Conservation (phyloP, 176 grass and related monocot genomes). For the Hordeum marinum region DNA sequence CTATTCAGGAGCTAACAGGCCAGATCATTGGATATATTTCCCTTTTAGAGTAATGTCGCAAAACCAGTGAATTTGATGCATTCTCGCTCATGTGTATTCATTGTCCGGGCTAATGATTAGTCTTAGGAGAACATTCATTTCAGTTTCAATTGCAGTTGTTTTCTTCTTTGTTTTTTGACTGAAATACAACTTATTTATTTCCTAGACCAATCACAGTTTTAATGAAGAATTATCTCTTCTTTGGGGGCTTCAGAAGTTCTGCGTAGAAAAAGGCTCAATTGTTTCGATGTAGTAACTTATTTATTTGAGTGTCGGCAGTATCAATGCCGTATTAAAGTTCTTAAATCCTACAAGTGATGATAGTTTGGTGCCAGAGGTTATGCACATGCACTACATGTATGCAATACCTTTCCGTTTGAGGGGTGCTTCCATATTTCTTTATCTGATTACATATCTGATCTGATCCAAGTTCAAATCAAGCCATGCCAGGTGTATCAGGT, state of each 20-base stretch:
- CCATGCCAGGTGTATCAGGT: not conserved
- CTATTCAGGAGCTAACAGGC: not conserved
- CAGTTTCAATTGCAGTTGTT: not conserved
- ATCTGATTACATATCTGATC: not conserved
- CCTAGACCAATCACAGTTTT: not conserved
- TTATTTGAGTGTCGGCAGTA: slow-evolving; percentile 1
- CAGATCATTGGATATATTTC: not conserved
- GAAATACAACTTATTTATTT: not conserved
- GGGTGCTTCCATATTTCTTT: not conserved
- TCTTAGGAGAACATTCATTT: not conserved
- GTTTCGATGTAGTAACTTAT: not conserved
- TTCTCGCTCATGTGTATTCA: not conserved
- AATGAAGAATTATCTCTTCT: not conserved
- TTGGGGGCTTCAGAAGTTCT: not conserved
- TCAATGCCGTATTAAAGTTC: not conserved
- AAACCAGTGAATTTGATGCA: not conserved
- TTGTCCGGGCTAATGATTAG: not conserved
- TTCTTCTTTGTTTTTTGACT: not conserved
- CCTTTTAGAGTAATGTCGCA: not conserved
- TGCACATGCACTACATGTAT: not conserved
- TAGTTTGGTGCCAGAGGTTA: too few relatives aligned
- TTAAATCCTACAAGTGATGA: not conserved
- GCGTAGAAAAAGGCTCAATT: not conserved
- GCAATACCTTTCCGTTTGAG: not conserved
- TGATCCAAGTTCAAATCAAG: not conserved